phyloP scores from a whole-genome alignment of 1,284 basidiomycete species.

The Cutaneotrichosporon sp. region DNA sequence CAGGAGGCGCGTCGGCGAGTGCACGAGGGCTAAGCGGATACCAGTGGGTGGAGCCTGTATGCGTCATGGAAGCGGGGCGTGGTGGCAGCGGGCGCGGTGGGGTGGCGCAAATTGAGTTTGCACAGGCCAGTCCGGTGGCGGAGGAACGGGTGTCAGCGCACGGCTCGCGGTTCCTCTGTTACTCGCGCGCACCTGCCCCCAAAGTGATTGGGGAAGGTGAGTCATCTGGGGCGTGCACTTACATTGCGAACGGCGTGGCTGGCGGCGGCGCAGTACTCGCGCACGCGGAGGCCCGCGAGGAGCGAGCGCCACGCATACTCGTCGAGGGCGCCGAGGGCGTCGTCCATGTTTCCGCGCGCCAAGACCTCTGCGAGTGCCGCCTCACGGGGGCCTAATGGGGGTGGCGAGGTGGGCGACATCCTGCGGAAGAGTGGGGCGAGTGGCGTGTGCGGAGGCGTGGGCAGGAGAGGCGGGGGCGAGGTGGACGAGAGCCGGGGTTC shows the following conservation, averaged over 20 bases:
- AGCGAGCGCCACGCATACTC: constrained; percentile 28
- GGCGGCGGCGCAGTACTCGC: constrained; percentile 23
- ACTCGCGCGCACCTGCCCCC: background rate
- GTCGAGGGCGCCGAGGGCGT: constrained; percentile 15
- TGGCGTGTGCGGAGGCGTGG: background rate
- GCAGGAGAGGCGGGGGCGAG: background rate
- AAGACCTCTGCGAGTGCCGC: constrained; percentile 15
- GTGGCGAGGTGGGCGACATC: background rate
- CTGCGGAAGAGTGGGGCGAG: background rate
- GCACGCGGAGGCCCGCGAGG: constrained; percentile 21
- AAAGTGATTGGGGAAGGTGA: background rate
- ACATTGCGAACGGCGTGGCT: constrained; percentile 17
- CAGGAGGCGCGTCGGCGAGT: constrained; percentile 20
- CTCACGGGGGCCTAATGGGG: constrained; percentile 12
- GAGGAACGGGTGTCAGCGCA: background rate
- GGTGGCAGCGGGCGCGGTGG: no score
- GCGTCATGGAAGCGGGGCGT: background rate
- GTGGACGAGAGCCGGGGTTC: background rate
- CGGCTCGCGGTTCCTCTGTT: background rate
- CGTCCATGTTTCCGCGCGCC: background rate
- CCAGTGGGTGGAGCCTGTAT: constrained; percentile 11
- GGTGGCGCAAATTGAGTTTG: background rate
- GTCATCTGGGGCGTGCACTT: constrained; percentile 8
- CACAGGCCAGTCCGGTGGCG: background rate
- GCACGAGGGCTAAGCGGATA: constrained; percentile 13